phyloP scores from a whole-genome alignment of 2,329 filamentous ascomycete species.

The Ilyonectria mors-panacis region DNA sequence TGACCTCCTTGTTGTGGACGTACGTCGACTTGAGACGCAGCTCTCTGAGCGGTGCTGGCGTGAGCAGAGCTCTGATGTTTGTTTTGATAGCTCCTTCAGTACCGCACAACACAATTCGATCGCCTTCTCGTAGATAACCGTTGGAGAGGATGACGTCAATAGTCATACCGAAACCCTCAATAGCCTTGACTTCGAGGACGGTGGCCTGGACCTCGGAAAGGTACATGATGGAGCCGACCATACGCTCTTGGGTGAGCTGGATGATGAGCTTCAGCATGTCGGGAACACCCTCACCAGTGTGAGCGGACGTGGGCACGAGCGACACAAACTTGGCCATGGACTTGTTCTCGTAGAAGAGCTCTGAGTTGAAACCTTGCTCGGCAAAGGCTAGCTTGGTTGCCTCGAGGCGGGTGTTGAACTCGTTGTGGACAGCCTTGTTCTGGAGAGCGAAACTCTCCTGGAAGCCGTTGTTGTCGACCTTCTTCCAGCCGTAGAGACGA shows the following conservation, averaged over 20 bases:
- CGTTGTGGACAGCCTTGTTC: slow-evolving; percentile 92
- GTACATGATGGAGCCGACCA: slow-evolving; percentile 98
- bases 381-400: slow-evolving; percentile 94
- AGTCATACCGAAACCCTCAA: slow-evolving; percentile 98
- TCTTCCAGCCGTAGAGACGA: slow-evolving; percentile 99
- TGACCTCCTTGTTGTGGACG: slow-evolving; percentile 99
- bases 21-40: slow-evolving; percentile 95
- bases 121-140: slow-evolving; percentile 93
- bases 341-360: slow-evolving; percentile 98
- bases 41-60: slow-evolving; percentile 93
- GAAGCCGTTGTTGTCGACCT: slow-evolving; percentile 99
- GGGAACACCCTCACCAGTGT: slow-evolving; percentile 99
- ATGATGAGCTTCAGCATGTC: slow-evolving; percentile 98
- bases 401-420: slow-evolving; percentile 91
- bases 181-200: slow-evolving; percentile 98
- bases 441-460: slow-evolving; percentile 91
- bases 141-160: slow-evolving; percentile 98
- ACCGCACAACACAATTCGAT: slow-evolving; percentile 94
- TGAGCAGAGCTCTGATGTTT: slow-evolving; percentile 94
- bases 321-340: slow-evolving; percentile 95
- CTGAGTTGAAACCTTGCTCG: slow-evolving; percentile 98
- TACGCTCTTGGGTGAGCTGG: slow-evolving; percentile 94
- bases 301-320: slow-evolving; percentile 95
- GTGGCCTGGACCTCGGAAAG: slow-evolving; percentile 97
- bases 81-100: slow-evolving; percentile 97